These are phyloP conservation scores for Beauveria sp. DNA, from an alignment of 2,329 filamentous ascomycete species.

Conservation along the genomic window DNA sequence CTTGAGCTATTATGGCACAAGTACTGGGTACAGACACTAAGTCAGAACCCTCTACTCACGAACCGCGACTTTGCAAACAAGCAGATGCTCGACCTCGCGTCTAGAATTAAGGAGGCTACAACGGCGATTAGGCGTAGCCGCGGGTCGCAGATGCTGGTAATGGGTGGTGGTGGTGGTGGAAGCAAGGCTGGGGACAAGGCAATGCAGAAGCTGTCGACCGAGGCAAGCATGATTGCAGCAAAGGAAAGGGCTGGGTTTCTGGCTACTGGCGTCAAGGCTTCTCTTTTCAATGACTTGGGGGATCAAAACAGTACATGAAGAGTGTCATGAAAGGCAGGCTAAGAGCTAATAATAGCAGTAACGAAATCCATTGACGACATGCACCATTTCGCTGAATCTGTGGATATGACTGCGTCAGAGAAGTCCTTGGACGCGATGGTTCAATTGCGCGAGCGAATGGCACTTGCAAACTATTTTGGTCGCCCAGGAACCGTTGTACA, in stretches of 20 bases:
- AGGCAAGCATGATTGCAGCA: constrained; percentile 52
- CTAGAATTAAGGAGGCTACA: constrained; percentile 67
- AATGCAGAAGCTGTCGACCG: constrained; percentile 52
- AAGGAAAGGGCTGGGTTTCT: constrained; percentile 57
- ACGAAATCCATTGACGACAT: background rate
- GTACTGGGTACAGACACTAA: constrained; percentile 96
- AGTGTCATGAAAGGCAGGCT: background rate
- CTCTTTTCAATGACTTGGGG: constrained; percentile 46
- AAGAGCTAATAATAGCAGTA: background rate
- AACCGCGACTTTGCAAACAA: constrained; percentile 91
- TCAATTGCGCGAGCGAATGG: no score
- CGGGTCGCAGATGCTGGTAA: constrained; percentile 19
- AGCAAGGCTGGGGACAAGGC: constrained; percentile 34
- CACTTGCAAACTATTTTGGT: no score
- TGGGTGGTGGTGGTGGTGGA: constrained; percentile 35
- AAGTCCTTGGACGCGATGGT: no score
- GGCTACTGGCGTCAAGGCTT: constrained; percentile 55
- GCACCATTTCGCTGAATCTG: background rate
- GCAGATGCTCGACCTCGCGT: constrained; percentile 81
- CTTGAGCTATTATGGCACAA: constrained; percentile 95
- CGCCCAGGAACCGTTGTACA: no score
- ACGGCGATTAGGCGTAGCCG: constrained; percentile 20
- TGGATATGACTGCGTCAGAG: background rate
- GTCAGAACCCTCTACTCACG: constrained; percentile 80
- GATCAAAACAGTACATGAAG: constrained; percentile 9